A percentile compares a stretch with the other conserved stretches of the same genome.
Evolutionary conservation across 2,329 filamentous ascomycete species (phyloP).

Genomic region (Fusarium lyarnte): DNA sequence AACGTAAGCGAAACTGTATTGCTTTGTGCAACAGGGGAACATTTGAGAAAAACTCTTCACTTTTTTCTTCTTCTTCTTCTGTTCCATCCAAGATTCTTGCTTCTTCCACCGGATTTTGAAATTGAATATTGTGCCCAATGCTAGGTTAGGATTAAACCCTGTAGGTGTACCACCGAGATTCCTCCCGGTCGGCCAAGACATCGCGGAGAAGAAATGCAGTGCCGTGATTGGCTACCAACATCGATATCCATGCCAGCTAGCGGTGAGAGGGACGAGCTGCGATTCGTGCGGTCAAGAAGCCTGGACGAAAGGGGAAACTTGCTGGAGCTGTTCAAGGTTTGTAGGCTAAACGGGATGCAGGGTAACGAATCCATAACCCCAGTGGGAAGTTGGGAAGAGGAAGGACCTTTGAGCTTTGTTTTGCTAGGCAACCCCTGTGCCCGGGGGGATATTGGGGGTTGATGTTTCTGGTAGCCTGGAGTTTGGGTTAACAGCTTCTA

Average conservation of each 20-base stretch:
- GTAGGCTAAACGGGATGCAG: slow-evolving; percentile 30
- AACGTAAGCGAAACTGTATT: slow-evolving; percentile 12
- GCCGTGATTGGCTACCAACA: slow-evolving; percentile 34
- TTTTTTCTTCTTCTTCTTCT: background rate
- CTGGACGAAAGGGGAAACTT: slow-evolving; percentile 29
- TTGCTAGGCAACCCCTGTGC: background rate
- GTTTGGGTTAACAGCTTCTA: slow-evolving; percentile 2
- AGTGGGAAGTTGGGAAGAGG: slow-evolving; percentile 1
- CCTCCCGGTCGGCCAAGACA: slow-evolving; percentile 12
- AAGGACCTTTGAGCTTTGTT: slow-evolving; percentile 10
- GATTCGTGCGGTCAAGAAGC: slow-evolving; percentile 27
- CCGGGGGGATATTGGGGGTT: slow-evolving; percentile 1
- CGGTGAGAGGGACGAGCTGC: slow-evolving; percentile 19
- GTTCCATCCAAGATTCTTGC: slow-evolving; percentile 9
- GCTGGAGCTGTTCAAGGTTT: slow-evolving; percentile 11
- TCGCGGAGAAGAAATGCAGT: slow-evolving; percentile 26
- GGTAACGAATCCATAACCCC: background rate
- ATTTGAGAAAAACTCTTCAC: background rate
- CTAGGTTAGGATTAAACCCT: slow-evolving; percentile 22
- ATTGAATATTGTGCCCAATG: slow-evolving; percentile 20
- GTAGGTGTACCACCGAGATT: slow-evolving; percentile 23
- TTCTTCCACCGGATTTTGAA: slow-evolving; percentile 27
- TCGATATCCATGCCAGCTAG: slow-evolving; percentile 29
- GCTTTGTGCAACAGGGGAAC: background rate
- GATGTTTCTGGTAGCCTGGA: background rate